Base-by-base conservation (phyloP, 1,139 yeast species). In the Suzukiozyma palmioleophila region DNA sequence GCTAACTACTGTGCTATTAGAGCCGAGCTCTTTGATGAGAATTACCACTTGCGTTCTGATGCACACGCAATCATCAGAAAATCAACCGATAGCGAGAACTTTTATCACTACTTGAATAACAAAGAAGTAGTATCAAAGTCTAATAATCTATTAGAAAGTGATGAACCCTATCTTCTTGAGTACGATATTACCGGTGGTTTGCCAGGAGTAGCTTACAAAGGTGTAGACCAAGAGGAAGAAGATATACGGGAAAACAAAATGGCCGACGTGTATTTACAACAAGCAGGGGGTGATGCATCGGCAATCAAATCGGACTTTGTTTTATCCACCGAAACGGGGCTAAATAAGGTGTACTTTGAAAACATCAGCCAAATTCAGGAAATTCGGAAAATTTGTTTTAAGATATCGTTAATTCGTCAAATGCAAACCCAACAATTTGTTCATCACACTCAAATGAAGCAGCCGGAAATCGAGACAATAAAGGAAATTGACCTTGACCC, bases 351-450 rank as follows among this genome's bases (percentile, higher is more conserved):
- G 11, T 69, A 87, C 43, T 70, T 76, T 47, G 74, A 75, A 13
- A 92, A 89, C 50, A 81, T 94, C 37, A 65, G 72, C 3, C 78
- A 84, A 49, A 87, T 92, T 71, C 97, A 90, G 62, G 89, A 87
- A 51, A 86, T 94, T 28, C 70, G 98, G 41, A 84, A 81, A 52
- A 73, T 87, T 3, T 90, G 97, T 57, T 86, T 88, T 63, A 90
- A 90, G 57, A 87, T 94, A 25, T 83, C 95, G 2, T 67, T 90
- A 38, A 85, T 94, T 44, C 73, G 96, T 44, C 95, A 87, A 59
- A 83, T 92, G 88, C 96, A 92, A 55, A 90, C 89, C 22, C 87
- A 81, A 45, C 84, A 79, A 45, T 80, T 80, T 61, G 71, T 85
- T 41, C 94, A 85, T 56, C 83, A 81, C 42, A 75, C 88, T 0